Evolutionary conservation across 78 protist species (phyloP), one percentile per base, ranked within the genome.

Genomic region (Chrysochromulina tobinii): DNA sequence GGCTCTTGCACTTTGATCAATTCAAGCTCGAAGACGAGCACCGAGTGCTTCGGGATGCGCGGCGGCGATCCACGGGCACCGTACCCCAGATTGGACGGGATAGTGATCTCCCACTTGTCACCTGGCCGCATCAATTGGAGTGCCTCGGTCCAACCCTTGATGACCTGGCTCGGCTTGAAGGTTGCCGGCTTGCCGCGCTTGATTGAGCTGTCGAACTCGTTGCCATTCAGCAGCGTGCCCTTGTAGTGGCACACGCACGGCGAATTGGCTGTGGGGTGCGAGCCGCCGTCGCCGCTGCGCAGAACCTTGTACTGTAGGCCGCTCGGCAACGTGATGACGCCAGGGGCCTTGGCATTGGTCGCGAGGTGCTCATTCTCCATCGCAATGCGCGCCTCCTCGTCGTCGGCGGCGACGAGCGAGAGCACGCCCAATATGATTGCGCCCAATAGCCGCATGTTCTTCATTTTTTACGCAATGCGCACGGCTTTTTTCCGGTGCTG

Each of bases 61-160:
- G 38, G 58, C 51, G 23, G 50, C 87, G 20, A 15, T 2, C 38
- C 61, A 2, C 55, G 11, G 18, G 8, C 18, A 8, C 66, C 61
- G n/a, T 81, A 81, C 25, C 51, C 57, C 20, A 81, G 57, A 5
- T 81, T 38, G 3, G 53, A 21, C 4, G 83, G 83, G 15, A 88
- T 48, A 57, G 15, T 14, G 4, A 92, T 57, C 72, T 88, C 81
- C 92, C 92, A 87, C 81, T 73, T 72, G 89, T 92, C 94, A 5
- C 94, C 94, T 84, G 61, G 67, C 8, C 69, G 27, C 94, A 92
- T 92, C 68, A 87, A 69, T 89, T 68, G 89, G 72, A 92, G 53
- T 54, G 92, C 94, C 86, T 92, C 92, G 57, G 87, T 77, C 91
- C 91, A 88, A 3, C 91, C 92, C 64, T 20, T 38, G 25, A 89